A percentile compares a stretch with the other conserved stretches of the same genome.
Evolutionary conservation across 768 basidiomycete genomes (phyloP).

Genomic region (Xerocomellus chrysenteron): DNA sequence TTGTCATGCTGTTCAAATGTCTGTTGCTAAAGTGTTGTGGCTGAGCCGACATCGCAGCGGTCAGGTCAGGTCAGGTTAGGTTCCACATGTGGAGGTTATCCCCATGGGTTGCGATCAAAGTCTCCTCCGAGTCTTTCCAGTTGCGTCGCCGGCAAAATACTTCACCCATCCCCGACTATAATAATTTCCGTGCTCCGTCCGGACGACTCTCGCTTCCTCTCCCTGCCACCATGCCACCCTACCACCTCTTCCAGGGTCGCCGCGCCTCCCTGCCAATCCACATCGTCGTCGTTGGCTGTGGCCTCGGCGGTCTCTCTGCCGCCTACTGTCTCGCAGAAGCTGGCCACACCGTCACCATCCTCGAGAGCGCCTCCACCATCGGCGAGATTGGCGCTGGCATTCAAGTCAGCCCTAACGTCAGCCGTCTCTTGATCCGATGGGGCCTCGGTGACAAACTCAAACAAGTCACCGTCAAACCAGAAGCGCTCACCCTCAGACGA

Average conservation of each 20-base stretch:
- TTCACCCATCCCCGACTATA: not conserved
- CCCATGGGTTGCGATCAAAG: no score
- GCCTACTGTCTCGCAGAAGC: conserved; percentile 45
- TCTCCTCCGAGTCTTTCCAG: not conserved
- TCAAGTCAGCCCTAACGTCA: conserved; percentile 44
- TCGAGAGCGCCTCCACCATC: conserved; percentile 41
- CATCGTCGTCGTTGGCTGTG: conserved; percentile 49
- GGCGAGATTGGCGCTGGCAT: conserved; percentile 55
- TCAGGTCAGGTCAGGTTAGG: no score
- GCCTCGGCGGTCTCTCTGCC: conserved; percentile 49
- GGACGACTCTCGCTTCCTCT: not conserved
- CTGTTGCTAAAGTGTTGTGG: no score
- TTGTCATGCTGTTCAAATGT: no score
- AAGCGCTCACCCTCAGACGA: conserved; percentile 40
- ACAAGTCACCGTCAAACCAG: conserved; percentile 38
- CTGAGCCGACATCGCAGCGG: no score
- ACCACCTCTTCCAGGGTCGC: conserved; percentile 23
- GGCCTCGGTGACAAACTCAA: conserved; percentile 45
- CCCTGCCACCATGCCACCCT: not conserved
- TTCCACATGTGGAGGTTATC: no score
- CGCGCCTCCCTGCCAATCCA: conserved; percentile 28
- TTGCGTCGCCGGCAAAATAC: not conserved
- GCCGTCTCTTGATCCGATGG: conserved; percentile 50
- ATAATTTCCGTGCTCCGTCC: not conserved
- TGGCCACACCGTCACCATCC: conserved; percentile 49